Base-by-base conservation (phyloP, 2,329 filamentous ascomycete genomes). In the Sclerotiophoma versabilis region DNA sequence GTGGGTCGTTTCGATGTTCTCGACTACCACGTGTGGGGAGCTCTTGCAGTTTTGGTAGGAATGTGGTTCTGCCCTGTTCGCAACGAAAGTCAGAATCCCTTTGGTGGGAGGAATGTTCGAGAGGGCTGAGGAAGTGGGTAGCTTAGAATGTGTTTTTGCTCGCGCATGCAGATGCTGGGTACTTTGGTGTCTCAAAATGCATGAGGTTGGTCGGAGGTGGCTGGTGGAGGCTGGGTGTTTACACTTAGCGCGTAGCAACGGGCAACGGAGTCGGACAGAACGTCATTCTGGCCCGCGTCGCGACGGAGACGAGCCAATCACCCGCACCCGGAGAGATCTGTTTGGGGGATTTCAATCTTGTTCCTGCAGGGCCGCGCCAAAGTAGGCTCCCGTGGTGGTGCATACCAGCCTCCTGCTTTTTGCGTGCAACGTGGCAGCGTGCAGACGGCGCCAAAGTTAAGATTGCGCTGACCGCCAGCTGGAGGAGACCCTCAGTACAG, bases 161-260 rank as follows among this genome's bases (percentile, higher is more conserved):
- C 59, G 60, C 65, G 58, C 56, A 53, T 68, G 67, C 65, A 68
- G 63, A 56, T 54, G 52, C 53, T 42, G 57, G 51, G 60, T 66
- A 61, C 71, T 74, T 73, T 73, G 69, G 60, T 68, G 60, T 60
- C 55, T 33, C 51, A 57, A 71, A 71, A 66, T 65, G 54, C 33
- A 41, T 68, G 71, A 69, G 70, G 70, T 69, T 74, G 70, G 71
- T 41, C 39, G 48, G 57, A 49, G 42, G 50, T 62, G 66, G 69
- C 70, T 69, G 65, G 63, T 26, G 33, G 33, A 11, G 33, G 33
- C 23, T 29, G n/a, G 12, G 37, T 57, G 49, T 57, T 59, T 65
- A 62, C 61, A n/a, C 54, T 57, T 48, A 53, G 49, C 48, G 57
- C 55, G 57, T 60, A 55, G 41, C 44, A 59, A 36, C 54, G 59